These are phyloP conservation scores for Capsicum baccatum DNA, from an alignment of 257 asterid species.

Conservation along the genomic window DNA sequence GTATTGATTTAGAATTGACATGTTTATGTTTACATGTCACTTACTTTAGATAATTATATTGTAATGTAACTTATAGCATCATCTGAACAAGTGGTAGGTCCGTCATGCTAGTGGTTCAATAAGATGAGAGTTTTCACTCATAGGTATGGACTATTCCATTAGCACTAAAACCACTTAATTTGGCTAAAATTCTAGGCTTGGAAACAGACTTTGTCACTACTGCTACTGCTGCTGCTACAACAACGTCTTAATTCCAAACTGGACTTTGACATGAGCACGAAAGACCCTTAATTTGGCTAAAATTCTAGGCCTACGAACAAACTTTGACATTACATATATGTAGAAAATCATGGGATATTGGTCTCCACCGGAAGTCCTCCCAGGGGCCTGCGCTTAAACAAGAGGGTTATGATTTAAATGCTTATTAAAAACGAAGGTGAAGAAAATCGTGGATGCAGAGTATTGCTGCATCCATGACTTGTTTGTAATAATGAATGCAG, in stretches of 20 bases:
- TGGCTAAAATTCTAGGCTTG: not conserved
- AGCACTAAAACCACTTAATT: not conserved
- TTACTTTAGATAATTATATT: not conserved
- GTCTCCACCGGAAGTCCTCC: not conserved
- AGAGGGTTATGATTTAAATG: not conserved
- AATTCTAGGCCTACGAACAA: no score
- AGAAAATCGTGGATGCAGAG: not conserved
- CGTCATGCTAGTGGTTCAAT: not conserved
- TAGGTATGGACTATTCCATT: not conserved
- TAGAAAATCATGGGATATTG: not conserved
- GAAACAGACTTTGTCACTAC: not conserved
- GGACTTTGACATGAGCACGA: not conserved
- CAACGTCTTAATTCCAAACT: not conserved
- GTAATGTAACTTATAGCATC: not conserved
- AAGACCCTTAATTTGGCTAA: no score
- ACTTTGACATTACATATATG: not conserved
- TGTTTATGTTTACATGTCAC: not conserved
- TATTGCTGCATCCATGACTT: not conserved
- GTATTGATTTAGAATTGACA: not conserved
- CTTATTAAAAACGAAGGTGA: not conserved
- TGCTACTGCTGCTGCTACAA: not conserved
- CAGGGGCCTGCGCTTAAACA: not conserved
- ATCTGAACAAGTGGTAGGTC: conserved; percentile 8
- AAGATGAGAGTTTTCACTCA: not conserved
- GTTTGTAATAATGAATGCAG: not conserved